Evolutionary conservation across 257 asterid species (phyloP), one percentile per base, ranked within the genome.

Genomic region (Cordia subcordata): DNA sequence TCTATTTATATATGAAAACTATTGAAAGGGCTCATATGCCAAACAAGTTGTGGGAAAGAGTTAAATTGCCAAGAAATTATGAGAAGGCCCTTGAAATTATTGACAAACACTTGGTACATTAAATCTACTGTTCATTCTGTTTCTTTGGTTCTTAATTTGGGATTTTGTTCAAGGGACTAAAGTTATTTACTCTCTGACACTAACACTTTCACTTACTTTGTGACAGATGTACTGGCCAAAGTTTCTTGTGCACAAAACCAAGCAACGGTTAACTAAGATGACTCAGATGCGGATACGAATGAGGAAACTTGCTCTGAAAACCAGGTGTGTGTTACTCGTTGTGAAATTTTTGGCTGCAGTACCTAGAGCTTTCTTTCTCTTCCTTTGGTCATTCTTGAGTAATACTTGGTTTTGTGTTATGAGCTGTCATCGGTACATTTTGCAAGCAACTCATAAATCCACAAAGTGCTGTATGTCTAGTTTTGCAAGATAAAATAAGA

Each of bases 11-110:
- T 78, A 87, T 89, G 97, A 93, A 93, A 80, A 90, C 96, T 8
- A 90, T 93, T 69, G 99, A 93, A 60, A 93, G 99, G 80, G 96
- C 99, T 5, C 99, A 93, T 66, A 83, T 87, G 96, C 97, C 99
- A 40, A 87, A 83, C 75, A 90, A 87, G 68, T 67, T 93, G 69
- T 89, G 99, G 99, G 96, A 93, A 79, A 80, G 96, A 76, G 90
- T 93, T 62, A 93, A 93, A 66, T 69, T 93, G 83, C 97, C 96
- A 1, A 80, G 90, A 64, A 90, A 90, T 72, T 93, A 93, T 57
- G 97, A 75, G 62, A 82, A 82, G 70, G 94, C 97, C 55, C 95
- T 86, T 49, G 97, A 87, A 85, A 65, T 85, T 52, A 93, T 93
- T 51, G 97, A 89, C 88, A 93, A 87, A 59, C 95, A 90, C 76